A percentile compares a stretch with the other conserved stretches of the same genome.
phyloP scores from a whole-genome alignment of 441 rosid genomes.

The Pelargonium hybrid region DNA sequence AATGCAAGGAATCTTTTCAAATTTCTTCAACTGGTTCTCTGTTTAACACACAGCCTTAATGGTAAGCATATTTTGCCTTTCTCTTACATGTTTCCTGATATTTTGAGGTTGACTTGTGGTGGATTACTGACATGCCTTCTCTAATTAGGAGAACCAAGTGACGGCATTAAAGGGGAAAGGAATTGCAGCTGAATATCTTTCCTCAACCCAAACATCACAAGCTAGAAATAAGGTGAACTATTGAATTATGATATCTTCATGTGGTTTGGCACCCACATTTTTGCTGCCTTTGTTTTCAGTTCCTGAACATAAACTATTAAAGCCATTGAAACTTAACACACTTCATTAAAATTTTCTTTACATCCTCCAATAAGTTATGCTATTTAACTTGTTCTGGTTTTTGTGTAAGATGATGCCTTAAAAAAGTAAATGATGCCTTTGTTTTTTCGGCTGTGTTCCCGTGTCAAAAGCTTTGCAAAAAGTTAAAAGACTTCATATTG shows the following conservation, averaged over 20 bases:
- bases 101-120: background rate
- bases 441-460: background rate
- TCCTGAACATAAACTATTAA: background rate
- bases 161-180: slow-evolving; percentile 77
- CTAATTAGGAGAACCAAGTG: slow-evolving; percentile 77
- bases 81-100: background rate
- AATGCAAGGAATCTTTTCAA: slow-evolving; percentile 8
- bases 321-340: background rate
- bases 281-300: background rate
- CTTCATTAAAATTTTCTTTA: background rate
- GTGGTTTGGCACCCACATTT: no score
- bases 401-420: background rate
- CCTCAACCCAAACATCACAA: slow-evolving; percentile 57
- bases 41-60: slow-evolving; percentile 58
- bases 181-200: slow-evolving; percentile 81
- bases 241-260: background rate
- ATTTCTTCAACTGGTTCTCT: slow-evolving; percentile 7
- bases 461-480: background rate
- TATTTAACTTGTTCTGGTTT: background rate
- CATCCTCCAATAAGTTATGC: background rate
- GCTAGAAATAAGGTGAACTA: slow-evolving; percentile 54
- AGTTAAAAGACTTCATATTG: background rate
- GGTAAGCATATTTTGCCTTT: slow-evolving; percentile 36
- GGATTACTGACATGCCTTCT: slow-evolving; percentile 6
- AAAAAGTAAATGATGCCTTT: background rate